Evolutionary conservation across 306 rosid species (phyloP), one percentile per base, ranked within the genome.

Genomic region (Prunus salicina): DNA sequence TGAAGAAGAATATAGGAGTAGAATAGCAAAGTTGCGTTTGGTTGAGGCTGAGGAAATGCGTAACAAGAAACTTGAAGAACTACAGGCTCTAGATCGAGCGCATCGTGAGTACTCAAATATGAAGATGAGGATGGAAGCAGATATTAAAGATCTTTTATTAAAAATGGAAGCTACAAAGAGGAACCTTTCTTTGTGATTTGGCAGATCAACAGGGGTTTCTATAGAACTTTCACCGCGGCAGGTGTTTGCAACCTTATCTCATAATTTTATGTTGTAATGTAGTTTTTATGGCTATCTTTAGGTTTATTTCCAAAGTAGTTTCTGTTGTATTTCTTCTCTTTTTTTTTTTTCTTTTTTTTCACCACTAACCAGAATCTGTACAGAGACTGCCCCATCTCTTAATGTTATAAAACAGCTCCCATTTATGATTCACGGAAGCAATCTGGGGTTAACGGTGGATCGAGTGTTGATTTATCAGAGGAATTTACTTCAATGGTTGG

Each of bases 151-250:
- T 84, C 88, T 96, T 64, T 76, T 96, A 25, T 61, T 89, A 77
- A 96, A 92, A 84, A 96, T 96, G 99, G 99, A 96, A 86, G 93
- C 98, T 19, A 92, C 98, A 61, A 92, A 92, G 84, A 82, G 90
- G 77, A 92, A 91, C 83, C 88, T 91, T 77, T 86, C 93, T 22
- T 72, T 86, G 83, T 92, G 86, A 91, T 69, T 69, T 69, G 38
- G 72, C 76, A 41, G 84, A 56, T 12, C 13, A 57, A 67, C 57
- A 30, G 8, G 24, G 27, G 61, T 73, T 58, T 46, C 38, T 1
- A 10, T 74, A 9, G 76, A 69, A 41, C 69, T 65, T 22, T 51
- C 76, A 13, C 63, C 11, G 9, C 15, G 20, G 55, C 72, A 19
- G 67, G 76, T 60, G 27, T 24, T 62, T 13, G 32, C 28, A 56